phyloP scores from a whole-genome alignment of 1,284 basidiomycete genomes.

The Ceratorhiza oryzae-sativae region DNA sequence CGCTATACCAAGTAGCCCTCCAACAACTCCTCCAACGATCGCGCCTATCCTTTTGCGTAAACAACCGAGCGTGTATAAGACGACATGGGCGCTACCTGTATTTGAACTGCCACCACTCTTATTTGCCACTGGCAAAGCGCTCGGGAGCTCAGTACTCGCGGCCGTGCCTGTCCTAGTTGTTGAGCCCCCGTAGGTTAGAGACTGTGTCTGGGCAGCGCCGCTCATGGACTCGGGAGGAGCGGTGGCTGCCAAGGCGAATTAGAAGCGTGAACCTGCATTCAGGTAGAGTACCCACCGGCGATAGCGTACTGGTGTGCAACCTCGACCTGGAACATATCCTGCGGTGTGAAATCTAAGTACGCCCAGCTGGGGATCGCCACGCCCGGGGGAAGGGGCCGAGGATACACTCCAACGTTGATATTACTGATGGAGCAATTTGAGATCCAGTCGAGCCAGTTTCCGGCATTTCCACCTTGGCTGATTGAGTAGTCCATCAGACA shows the following conservation, averaged over 20 bases:
- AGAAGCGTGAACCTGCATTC: neutral
- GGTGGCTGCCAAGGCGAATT: neutral
- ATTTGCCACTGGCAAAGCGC: neutral
- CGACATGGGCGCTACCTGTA: neutral
- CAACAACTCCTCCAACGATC: constrained; percentile 48
- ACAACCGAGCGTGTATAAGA: neutral
- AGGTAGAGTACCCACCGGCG: neutral
- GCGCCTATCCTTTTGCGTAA: constrained; percentile 40
- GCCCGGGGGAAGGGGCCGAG: constrained; percentile 11
- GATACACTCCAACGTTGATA: constrained; percentile 13
- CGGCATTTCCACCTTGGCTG: constrained; percentile 40
- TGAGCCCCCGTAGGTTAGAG: neutral
- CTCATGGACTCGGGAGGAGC: constrained; percentile 29
- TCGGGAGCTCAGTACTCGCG: neutral
- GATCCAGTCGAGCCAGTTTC: constrained; percentile 20
- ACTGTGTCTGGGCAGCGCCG: neutral
- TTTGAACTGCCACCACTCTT: neutral
- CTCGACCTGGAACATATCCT: constrained; percentile 11
- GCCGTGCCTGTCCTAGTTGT: neutral
- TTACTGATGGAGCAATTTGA: constrained; percentile 17
- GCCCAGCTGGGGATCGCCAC: constrained; percentile 33
- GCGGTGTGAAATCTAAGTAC: constrained; percentile 22
- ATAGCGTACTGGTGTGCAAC: constrained; percentile 10
- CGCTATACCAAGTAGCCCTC: constrained; percentile 44
- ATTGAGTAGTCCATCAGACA: neutral